Conservation (phyloP, 2,329 filamentous ascomycete species). For the Colletotrichum navitas region DNA sequence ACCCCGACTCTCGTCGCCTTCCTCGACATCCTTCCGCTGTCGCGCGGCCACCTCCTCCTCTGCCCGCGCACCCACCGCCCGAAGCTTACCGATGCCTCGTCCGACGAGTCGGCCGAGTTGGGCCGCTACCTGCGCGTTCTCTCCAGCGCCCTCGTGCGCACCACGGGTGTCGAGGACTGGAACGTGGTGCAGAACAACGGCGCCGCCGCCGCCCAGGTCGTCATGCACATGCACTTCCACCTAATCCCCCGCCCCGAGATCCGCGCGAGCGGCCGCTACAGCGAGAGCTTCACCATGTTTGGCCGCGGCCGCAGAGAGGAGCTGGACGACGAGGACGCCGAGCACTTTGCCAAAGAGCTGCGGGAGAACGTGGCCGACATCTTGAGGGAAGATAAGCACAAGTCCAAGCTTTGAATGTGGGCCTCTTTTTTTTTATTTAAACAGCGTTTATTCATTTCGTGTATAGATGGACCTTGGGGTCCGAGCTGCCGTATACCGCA, state of each 20-base stretch:
- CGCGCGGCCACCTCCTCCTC: slow-evolving; percentile 84
- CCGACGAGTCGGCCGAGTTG: slow-evolving; percentile 74
- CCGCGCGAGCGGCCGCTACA: slow-evolving; percentile 63
- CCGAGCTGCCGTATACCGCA: slow-evolving; percentile 8
- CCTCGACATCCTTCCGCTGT: slow-evolving; percentile 92
- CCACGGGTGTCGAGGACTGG: slow-evolving; percentile 84
- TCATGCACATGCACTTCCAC: slow-evolving; percentile 95
- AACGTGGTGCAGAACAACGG: slow-evolving; percentile 98
- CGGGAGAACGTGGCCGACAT: slow-evolving; percentile 63
- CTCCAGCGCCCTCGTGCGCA: slow-evolving; percentile 75
- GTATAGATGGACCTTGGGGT: slow-evolving; percentile 23
- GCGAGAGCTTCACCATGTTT: slow-evolving; percentile 85
- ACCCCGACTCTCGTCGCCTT: slow-evolving; percentile 86
- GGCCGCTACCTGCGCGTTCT: slow-evolving; percentile 78
- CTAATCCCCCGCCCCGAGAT: slow-evolving; percentile 87
- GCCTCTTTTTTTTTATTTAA: neutral
- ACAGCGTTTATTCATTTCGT: slow-evolving; percentile 30
- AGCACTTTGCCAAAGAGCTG: slow-evolving; percentile 67
- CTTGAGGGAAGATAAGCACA: slow-evolving; percentile 49
- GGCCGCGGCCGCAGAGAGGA: slow-evolving; percentile 79
- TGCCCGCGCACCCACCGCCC: slow-evolving; percentile 82
- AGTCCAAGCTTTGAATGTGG: slow-evolving; percentile 54
- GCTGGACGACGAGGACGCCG: slow-evolving; percentile 81
- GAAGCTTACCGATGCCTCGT: slow-evolving; percentile 79
- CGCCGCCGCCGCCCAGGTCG: slow-evolving; percentile 88